phyloP scores from a whole-genome alignment of 2,329 filamentous ascomycete genomes.

The Beauveria pseudobassiana region DNA sequence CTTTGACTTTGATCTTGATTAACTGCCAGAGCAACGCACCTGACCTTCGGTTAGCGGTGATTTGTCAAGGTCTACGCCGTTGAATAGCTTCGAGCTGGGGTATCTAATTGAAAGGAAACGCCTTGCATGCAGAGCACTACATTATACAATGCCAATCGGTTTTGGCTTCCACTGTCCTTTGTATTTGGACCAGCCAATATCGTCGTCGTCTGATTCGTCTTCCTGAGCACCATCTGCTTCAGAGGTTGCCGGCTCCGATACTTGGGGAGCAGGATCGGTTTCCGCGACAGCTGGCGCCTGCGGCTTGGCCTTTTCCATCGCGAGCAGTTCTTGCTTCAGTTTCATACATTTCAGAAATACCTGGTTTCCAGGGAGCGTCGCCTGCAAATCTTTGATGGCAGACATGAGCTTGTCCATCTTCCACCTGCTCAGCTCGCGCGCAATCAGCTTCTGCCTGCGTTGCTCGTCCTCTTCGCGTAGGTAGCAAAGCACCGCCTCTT shows the following conservation, averaged over 20 bases:
- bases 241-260: background rate
- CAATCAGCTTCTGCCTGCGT: conserved; percentile 18
- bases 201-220: conserved; percentile 12
- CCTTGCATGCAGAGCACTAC: background rate
- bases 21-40: background rate
- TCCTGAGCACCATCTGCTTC: conserved; percentile 14
- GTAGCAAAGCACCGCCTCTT: conserved; percentile 30
- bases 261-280: conserved; percentile 4
- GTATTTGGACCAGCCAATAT: conserved; percentile 41
- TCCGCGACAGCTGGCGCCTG: conserved; percentile 9
- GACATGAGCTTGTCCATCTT: conserved; percentile 29
- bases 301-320: conserved; percentile 15
- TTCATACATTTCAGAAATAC: conserved; percentile 37
- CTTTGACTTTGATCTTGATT: background rate
- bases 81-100: background rate
- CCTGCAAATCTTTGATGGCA: conserved; percentile 31
- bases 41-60: too few relatives aligned
- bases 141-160: conserved; percentile 48
- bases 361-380: conserved; percentile 33
- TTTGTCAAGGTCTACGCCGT: too few relatives aligned
- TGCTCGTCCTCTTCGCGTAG: conserved; percentile 28
- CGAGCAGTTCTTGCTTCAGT: conserved; percentile 34
- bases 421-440: conserved; percentile 27
- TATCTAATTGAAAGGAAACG: conserved; percentile 4
- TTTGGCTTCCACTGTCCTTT: conserved; percentile 48